Evolutionary conservation across 306 rosid species (phyloP).

Genomic region (Vicia sativa): DNA sequence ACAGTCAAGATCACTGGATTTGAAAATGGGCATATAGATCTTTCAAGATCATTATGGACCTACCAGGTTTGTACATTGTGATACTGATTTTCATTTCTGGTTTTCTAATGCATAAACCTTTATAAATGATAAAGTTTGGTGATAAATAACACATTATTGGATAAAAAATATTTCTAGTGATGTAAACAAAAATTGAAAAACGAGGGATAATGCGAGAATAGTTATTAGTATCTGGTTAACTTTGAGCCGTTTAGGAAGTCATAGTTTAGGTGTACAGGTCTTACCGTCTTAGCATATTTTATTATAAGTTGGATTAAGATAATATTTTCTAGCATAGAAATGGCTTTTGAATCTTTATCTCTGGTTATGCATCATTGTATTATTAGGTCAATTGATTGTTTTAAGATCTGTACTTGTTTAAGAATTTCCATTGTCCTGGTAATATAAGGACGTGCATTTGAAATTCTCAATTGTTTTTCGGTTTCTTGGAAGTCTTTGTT

Average conservation of each 20-base stretch:
- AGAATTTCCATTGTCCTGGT: conserved; percentile 2
- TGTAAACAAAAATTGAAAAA: conserved; percentile 14
- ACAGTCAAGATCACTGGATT: conserved; percentile 75
- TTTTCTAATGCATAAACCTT: not conserved
- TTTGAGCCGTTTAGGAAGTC: conserved; percentile 12
- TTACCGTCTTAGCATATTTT: not conserved
- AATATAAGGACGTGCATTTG: not conserved
- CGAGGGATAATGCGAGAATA: not conserved
- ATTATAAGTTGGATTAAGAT: conserved; percentile 7
- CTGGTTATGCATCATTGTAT: not conserved
- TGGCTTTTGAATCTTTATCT: conserved; percentile 29
- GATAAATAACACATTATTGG: conserved; percentile 9
- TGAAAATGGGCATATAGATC: conserved; percentile 69
- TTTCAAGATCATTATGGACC: conserved; percentile 79
- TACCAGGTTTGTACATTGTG: conserved; percentile 67
- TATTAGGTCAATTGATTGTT: conserved; percentile 7
- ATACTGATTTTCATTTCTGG: conserved; percentile 8
- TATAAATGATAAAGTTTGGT: conserved; percentile 2
- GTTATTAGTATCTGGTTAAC: not conserved
- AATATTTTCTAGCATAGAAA: not conserved
- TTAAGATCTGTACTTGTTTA: not conserved
- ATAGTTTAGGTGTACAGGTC: not conserved
- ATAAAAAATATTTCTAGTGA: not conserved
- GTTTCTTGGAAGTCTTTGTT: conserved; percentile 1
- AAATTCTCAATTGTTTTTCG: not conserved